These are phyloP conservation scores for Vaccinium darrowii DNA, from an alignment of 148 eudicot genomes.

Conservation along the genomic window DNA sequence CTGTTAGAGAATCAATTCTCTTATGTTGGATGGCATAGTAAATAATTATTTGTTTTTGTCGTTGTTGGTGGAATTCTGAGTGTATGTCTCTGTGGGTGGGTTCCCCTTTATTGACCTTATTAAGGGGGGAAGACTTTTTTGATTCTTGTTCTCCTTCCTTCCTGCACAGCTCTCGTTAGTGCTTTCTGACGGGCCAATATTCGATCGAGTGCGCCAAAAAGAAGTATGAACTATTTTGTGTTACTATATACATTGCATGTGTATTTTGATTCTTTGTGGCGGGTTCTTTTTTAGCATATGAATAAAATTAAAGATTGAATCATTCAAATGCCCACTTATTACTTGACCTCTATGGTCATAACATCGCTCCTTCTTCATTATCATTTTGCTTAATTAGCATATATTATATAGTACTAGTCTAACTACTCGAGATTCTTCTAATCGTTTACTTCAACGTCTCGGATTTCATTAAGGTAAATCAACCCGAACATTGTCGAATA, in stretches of 20 bases:
- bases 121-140: slow-evolving; percentile 27
- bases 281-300: not conserved
- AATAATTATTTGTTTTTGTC: slow-evolving; percentile 17
- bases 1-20: not conserved
- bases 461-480: not conserved
- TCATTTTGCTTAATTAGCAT: not conserved
- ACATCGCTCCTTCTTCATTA: not conserved
- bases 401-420: not conserved
- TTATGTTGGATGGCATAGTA: not conserved
- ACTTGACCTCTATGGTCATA: not conserved
- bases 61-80: slow-evolving; percentile 55
- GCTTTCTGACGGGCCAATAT: not conserved
- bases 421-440: not conserved
- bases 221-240: not conserved
- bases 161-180: not conserved
- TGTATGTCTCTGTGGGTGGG: slow-evolving; percentile 38
- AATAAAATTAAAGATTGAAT: not conserved
- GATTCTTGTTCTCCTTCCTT: slow-evolving; percentile 26
- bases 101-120: slow-evolving; percentile 55
- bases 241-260: not conserved
- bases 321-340: not conserved
- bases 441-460: not conserved
- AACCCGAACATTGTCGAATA: not conserved
- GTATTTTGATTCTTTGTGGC: not conserved
- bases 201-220: not conserved